A percentile compares a stretch with the other conserved stretches of the same genome.
Evolutionary conservation across 345 rosid species (phyloP).

Genomic region (Leavenworthia alabamica): DNA sequence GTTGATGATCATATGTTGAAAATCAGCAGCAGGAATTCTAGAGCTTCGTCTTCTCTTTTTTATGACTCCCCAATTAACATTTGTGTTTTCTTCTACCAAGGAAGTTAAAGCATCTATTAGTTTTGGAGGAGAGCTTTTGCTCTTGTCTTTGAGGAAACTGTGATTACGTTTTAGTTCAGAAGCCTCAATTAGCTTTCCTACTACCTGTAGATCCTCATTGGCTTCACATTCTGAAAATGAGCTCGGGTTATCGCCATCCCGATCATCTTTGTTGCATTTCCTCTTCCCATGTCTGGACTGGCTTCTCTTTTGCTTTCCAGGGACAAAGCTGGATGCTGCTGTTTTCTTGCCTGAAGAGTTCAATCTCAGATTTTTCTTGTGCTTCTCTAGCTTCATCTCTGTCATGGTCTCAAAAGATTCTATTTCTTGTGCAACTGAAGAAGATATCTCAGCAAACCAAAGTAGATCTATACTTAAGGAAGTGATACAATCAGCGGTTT

Average conservation of each 20-base stretch:
- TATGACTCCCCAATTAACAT: slow-evolving; percentile 41
- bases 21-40: slow-evolving; percentile 36
- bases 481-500: neutral
- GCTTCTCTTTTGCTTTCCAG: slow-evolving; percentile 34
- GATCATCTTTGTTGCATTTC: slow-evolving; percentile 36
- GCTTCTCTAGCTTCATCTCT: slow-evolving; percentile 35
- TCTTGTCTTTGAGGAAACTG: neutral
- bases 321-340: slow-evolving; percentile 5
- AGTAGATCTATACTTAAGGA: slow-evolving; percentile 24
- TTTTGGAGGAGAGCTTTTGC: slow-evolving; percentile 28
- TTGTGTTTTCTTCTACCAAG: slow-evolving; percentile 4
- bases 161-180: slow-evolving; percentile 14
- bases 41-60: slow-evolving; percentile 39
- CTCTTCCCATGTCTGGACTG: slow-evolving; percentile 32
- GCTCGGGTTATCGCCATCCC: slow-evolving; percentile 34
- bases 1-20: slow-evolving; percentile 28
- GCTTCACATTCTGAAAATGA: slow-evolving; percentile 43
- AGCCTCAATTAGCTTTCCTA: slow-evolving; percentile 40
- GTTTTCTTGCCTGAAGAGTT: slow-evolving; percentile 10
- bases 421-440: slow-evolving; percentile 30
- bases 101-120: neutral
- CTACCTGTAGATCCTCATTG: slow-evolving; percentile 41
- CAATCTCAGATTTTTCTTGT: slow-evolving; percentile 7
- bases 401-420: slow-evolving; percentile 44
- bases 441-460: slow-evolving; percentile 46